Evolutionary conservation across 768 basidiomycete species (phyloP), one percentile per base, ranked within the genome.

Genomic region (Calvatia gigantea): DNA sequence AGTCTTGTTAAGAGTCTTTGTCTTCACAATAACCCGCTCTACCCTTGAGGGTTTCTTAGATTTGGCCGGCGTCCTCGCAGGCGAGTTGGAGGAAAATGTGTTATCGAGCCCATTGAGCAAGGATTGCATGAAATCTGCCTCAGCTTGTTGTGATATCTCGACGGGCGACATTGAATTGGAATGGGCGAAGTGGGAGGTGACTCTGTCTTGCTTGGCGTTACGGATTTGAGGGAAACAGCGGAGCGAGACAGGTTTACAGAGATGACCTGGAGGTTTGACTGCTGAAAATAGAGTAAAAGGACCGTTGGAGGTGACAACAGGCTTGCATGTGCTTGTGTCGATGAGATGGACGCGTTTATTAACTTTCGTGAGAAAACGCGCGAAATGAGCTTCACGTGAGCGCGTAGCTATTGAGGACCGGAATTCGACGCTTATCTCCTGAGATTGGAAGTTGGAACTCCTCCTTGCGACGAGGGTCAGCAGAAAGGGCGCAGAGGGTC

Each of bases 121-220:
- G 17, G 62, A 61, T 8, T 57, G 62, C 69, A 91, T 79, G 63
- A 91, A 84, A 3, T 69, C 80, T 25, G 77, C 75, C 59, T 89
- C 87, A 37, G 82, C 82, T 47, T 65, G 63, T 29, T 67, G 66
- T 4, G 76, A 67, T 21, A 54, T 75, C 43, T 44, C 62, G 14
- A 60, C 58, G 12, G 76, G 67, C 48, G 74, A 62, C 75, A 77
- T 79, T 5, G 38, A 51, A 41, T 31, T 17, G n/a, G 27, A 11
- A 12, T 2, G 17, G 14, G 29, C 33, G 17, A n/a, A n/a, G n/a
- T n/a, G 31, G 32, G 31, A 45, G 23, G n/a, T n/a, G n/a, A n/a
- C n/a, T n/a, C n/a, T n/a, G n/a, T n/a, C n/a, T n/a, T n/a, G n/a
- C n/a, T n/a, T n/a, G 35, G n/a, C 12, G 35, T 12, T 2, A 31